Conservation (phyloP, 2,329 filamentous ascomycete genomes). For the Aspergillus persii region DNA sequence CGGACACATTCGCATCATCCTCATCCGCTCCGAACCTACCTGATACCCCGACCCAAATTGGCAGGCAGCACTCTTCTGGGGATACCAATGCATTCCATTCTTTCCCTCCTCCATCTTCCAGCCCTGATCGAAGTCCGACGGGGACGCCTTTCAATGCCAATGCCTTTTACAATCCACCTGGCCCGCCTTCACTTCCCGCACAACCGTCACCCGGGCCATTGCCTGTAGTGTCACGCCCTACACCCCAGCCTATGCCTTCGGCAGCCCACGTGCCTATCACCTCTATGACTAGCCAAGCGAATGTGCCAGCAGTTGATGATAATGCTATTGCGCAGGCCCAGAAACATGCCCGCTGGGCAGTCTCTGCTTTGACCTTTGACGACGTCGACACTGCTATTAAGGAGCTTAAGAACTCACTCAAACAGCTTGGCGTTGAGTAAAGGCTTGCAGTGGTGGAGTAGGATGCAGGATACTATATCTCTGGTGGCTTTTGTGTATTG, state of each 20-base stretch:
- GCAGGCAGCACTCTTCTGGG: slow-evolving; percentile 10
- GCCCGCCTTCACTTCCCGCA: slow-evolving; percentile 19
- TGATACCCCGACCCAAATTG: slow-evolving; percentile 29
- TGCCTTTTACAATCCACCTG: slow-evolving; percentile 22
- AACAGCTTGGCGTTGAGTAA: slow-evolving; percentile 63
- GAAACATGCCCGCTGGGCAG: slow-evolving; percentile 96
- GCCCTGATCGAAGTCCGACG: slow-evolving; percentile 24
- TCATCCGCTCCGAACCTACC: slow-evolving; percentile 29
- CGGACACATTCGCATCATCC: slow-evolving; percentile 34
- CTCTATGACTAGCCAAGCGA: slow-evolving; percentile 18
- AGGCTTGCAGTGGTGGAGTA: neutral
- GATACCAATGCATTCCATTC: slow-evolving; percentile 38
- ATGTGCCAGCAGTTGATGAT: slow-evolving; percentile 55
- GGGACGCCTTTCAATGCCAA: slow-evolving; percentile 19
- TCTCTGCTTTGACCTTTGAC: slow-evolving; percentile 94
- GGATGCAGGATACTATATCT: neutral
- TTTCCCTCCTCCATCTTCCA: slow-evolving; percentile 39
- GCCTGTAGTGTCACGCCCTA: slow-evolving; percentile 18
- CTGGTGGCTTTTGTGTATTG: neutral
- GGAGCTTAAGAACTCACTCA: slow-evolving; percentile 74
- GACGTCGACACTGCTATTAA: slow-evolving; percentile 86
- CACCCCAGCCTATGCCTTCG: slow-evolving; percentile 20
- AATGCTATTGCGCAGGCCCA: slow-evolving; percentile 77
- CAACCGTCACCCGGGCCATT: slow-evolving; percentile 26
- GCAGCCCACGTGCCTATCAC: slow-evolving; percentile 21